phyloP scores from a whole-genome alignment of 441 rosid genomes.

The Aquilaria agallochum region DNA sequence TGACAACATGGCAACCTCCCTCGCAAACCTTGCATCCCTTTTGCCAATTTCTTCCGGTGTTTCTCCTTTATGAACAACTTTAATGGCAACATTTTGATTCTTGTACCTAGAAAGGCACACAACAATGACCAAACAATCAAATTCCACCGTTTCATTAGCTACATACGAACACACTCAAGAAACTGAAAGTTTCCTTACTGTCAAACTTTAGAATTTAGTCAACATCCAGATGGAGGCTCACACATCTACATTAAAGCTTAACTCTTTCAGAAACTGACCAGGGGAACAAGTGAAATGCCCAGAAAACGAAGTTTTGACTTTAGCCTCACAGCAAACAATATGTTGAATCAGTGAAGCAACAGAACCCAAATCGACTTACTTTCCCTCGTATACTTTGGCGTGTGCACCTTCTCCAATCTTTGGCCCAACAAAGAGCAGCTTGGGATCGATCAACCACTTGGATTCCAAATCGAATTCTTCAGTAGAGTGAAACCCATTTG shows the following conservation, averaged over 20 bases:
- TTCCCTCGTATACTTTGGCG: slow-evolving; percentile 97
- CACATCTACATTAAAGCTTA: neutral
- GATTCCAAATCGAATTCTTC: slow-evolving; percentile 66
- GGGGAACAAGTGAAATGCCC: slow-evolving; percentile 1
- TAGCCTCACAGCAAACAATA: slow-evolving; percentile 3
- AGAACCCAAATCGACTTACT: slow-evolving; percentile 55
- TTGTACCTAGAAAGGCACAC: slow-evolving; percentile 50
- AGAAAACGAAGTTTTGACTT: slow-evolving; percentile 2
- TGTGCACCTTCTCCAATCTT: slow-evolving; percentile 98
- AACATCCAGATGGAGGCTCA: too few species aligned
- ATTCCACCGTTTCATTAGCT: slow-evolving; percentile 3
- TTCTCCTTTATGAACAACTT: slow-evolving; percentile 74
- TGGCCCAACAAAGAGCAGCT: slow-evolving; percentile 89
- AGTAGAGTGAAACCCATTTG: slow-evolving; percentile 49
- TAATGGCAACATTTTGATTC: slow-evolving; percentile 83
- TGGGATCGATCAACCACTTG: slow-evolving; percentile 86
- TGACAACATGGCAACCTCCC: slow-evolving; percentile 91
- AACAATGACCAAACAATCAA: slow-evolving; percentile 1
- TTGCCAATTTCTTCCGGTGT: slow-evolving; percentile 80
- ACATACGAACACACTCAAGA: too few species aligned
- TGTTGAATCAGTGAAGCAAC: slow-evolving; percentile 10
- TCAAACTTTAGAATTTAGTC: too few species aligned
- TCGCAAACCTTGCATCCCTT: slow-evolving; percentile 69
- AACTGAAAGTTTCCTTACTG: too few species aligned
- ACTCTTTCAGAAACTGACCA: slow-evolving; percentile 2